Base-by-base conservation (phyloP, 345 rosid genomes). In the Citrus australasica region DNA sequence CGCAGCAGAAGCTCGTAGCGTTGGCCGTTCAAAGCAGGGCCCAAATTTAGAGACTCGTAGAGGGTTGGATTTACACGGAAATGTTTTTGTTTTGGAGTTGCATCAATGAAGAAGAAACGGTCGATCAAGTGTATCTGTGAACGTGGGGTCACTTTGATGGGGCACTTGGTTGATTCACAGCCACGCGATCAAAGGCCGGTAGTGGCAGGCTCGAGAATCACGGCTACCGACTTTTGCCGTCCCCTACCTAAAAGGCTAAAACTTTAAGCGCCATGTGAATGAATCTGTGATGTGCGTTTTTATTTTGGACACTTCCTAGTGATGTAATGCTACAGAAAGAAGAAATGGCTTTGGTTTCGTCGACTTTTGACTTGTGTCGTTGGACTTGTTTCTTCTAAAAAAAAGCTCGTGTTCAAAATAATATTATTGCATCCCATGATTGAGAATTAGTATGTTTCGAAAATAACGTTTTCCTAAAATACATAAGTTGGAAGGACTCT, bases 151-250 rank as follows among this genome's bases (percentile, higher is more conserved):
- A 6, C 1, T 28, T 17, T 2, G 2, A 0, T 48, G 33, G 5
- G 19, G n/a, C 68, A 65, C 74, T 53, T 70, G 38, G 60, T 28
- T 48, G 16, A 70, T 70, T 53, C 38, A 53, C 62, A 71, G 62
- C 74, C 74, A 71, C 62, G 10, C 35, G 62, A 71, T 10, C 27
- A 53, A 17, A 2, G 35, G n/a, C 22, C 38, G 2, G 11, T 4
- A 46, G 17, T 6, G 37, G 74, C 0, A 7, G 37, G 60, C 74
- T 42, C 25, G 32, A 21, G 19, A 4, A 22, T 22, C 74, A 21
- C 7, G 9, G 28, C 33, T 24, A 53, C 74, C 62, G 74, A 71
- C 74, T 51, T 71, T 19, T 30, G 74, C 74, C 62, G 62, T 42
- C 72, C 74, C 42, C 5, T 6, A 30, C 10, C 19, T 40, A 6